Base-by-base conservation (phyloP, 2,329 filamentous ascomycete species). In the Cucurbitaria berberidis region DNA sequence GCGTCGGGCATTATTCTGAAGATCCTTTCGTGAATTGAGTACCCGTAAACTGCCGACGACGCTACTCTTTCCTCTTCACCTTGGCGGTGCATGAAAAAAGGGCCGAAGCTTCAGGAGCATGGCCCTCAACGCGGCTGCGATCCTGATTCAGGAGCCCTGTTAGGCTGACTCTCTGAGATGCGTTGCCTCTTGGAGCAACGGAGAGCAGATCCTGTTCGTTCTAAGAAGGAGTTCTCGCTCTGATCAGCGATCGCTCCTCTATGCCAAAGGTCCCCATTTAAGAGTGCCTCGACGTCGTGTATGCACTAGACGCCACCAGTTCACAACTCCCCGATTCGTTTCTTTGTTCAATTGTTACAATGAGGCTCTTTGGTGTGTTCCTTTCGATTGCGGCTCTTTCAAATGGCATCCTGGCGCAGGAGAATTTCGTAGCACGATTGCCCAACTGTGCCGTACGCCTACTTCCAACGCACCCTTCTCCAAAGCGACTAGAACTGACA, bases 391-490 rank as follows among this genome's bases (percentile, higher is more conserved):
- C 44, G 2, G 26, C 50, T 10, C 29, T 59, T 3, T 35, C 46
- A 10, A 27, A 44, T 30, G 44, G 47, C 18, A 48, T 51, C 27
- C n/a, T 60, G 35, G 51, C 62, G n/a, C 62, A 63, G 53, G 50
- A 57, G 36, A 51, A 58, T 8, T 59, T 64, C 11, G 27, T 62
- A 6, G 34, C 30, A 2, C 47, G 36, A 34, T 22, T 66, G 7
- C 63, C 63, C 13, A 27, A 32, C 10, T 64, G 63, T 47, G 56
- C 63, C 15, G 36, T 39, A 39, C 29, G 59, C 58, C 39, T 18
- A 42, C 27, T 11, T 4, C 15, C 13, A 9, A 13, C 34, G 3
- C 19, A 19, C 34, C 10, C 10, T 29, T 38, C 36, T 15, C 36
- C 10, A 22, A 8, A 22, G 10, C 11, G 19, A 39, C 10, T 10